Percentiles rank a stretch among this genome's conserved stretches.
These are phyloP conservation scores for Obelidium mucronatum DNA, from an alignment of 192 early-diverging fungal genomes.

Conservation along the genomic window DNA sequence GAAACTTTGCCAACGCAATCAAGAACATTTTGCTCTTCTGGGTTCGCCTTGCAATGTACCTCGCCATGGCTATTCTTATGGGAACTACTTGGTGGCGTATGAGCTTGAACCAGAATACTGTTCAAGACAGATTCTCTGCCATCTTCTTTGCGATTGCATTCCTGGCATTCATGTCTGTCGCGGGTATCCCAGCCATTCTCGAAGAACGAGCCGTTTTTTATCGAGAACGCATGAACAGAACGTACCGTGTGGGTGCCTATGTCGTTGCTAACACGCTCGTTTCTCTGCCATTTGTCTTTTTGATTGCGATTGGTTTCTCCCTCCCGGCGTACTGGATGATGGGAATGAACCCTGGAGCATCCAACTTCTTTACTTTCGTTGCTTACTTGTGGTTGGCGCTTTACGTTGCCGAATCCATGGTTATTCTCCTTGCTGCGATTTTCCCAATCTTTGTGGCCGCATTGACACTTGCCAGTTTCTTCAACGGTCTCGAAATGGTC, in stretches of 20 bases:
- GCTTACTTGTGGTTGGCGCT: slow-evolving; percentile 48
- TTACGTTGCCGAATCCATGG: slow-evolving; percentile 46
- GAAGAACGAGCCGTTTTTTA: slow-evolving; percentile 52
- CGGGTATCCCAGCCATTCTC: slow-evolving; percentile 51
- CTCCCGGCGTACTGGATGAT: slow-evolving; percentile 42
- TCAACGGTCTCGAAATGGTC: slow-evolving; percentile 39
- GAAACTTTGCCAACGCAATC: slow-evolving; percentile 27
- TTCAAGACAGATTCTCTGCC: slow-evolving; percentile 42
- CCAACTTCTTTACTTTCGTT: slow-evolving; percentile 49
- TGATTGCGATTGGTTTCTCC: slow-evolving; percentile 44
- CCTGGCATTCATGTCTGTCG: slow-evolving; percentile 46
- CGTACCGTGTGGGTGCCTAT: slow-evolving; percentile 45
- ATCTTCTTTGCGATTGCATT: slow-evolving; percentile 49
- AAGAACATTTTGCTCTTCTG: slow-evolving; percentile 47
- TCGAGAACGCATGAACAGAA: slow-evolving; percentile 43
- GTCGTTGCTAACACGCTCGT: slow-evolving; percentile 47
- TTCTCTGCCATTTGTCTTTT: slow-evolving; percentile 39
- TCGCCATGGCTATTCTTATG: slow-evolving; percentile 45
- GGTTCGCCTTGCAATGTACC: slow-evolving; percentile 50
- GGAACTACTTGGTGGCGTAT: slow-evolving; percentile 43
- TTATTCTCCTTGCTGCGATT: slow-evolving; percentile 39
- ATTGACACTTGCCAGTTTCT: slow-evolving; percentile 36
- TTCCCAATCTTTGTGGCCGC: slow-evolving; percentile 54
- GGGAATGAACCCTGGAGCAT: slow-evolving; percentile 20
- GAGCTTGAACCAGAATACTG: slow-evolving; percentile 34